A percentile compares a stretch with the other conserved stretches of the same genome.
Evolutionary conservation across 176 grass and related monocot genomes (phyloP).

Genomic region (Neostapfia colusana): DNA sequence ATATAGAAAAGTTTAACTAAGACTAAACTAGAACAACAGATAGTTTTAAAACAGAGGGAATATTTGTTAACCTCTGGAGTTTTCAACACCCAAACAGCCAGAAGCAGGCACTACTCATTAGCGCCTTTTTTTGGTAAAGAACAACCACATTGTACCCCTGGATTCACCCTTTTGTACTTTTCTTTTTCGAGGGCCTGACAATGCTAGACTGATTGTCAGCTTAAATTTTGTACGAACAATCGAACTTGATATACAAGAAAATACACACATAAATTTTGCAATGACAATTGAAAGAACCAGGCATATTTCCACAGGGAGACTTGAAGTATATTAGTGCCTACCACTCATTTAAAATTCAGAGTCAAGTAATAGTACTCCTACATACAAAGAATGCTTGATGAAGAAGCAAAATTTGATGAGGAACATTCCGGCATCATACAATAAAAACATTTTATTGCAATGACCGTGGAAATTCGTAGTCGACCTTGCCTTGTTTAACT

Average conservation of each 20-base stretch:
- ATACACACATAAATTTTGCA: neutral
- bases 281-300: neutral
- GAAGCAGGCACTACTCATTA: neutral
- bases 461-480: neutral
- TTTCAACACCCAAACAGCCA: neutral
- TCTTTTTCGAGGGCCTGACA: neutral
- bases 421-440: neutral
- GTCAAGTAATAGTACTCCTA: neutral
- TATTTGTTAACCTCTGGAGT: neutral
- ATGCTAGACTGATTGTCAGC: neutral
- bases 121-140: neutral
- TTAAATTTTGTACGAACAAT: constrained; percentile 1
- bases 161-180: too few species aligned
- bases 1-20: neutral
- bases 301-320: too few species aligned
- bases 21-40: too few species aligned
- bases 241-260: neutral
- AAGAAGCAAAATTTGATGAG: neutral
- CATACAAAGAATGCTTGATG: constrained; percentile 10
- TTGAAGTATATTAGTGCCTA: neutral
- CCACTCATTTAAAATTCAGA: neutral
- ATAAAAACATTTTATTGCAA: constrained; percentile 9
- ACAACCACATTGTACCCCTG: neutral
- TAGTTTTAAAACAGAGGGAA: neutral
- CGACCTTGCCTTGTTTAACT: neutral